phyloP scores from a whole-genome alignment of 106 monocot genomes.

The Platanthera zijinensis region DNA sequence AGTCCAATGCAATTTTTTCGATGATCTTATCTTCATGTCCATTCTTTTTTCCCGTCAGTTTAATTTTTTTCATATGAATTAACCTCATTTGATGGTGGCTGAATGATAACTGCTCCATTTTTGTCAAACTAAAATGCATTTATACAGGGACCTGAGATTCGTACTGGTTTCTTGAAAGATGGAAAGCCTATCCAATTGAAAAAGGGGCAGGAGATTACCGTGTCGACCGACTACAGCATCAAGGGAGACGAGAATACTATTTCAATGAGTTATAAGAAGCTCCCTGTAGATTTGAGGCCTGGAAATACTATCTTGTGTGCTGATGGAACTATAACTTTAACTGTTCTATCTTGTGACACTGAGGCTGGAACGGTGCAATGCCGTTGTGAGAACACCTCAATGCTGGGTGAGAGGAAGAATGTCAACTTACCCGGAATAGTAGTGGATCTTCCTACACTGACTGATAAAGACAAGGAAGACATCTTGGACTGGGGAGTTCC shows the following conservation, averaged over 20 bases:
- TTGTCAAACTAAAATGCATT: background rate
- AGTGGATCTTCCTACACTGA: slow-evolving; percentile 80
- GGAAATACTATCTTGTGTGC: slow-evolving; percentile 73
- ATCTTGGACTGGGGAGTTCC: slow-evolving; percentile 86
- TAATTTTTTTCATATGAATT: background rate
- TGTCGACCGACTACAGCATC: slow-evolving; percentile 69
- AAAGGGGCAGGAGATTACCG: slow-evolving; percentile 75
- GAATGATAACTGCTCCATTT: background rate
- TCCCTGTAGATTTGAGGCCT: slow-evolving; percentile 75
- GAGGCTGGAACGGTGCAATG: slow-evolving; percentile 69
- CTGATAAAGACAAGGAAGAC: slow-evolving; percentile 86
- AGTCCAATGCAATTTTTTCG: background rate
- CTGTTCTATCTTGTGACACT: slow-evolving; percentile 70
- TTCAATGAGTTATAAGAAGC: slow-evolving; percentile 92
- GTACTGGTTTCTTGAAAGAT: slow-evolving; percentile 90
- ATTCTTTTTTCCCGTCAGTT: background rate
- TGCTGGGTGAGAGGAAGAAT: slow-evolving; percentile 90
- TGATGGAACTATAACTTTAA: slow-evolving; percentile 80
- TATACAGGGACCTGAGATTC: slow-evolving; percentile 84
- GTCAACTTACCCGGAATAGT: slow-evolving; percentile 86
- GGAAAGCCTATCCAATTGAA: slow-evolving; percentile 70
- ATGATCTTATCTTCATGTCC: too few species aligned
- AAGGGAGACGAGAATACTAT: slow-evolving; percentile 75
- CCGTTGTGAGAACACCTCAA: slow-evolving; percentile 70
- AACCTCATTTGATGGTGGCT: background rate